Base-by-base conservation (phyloP, 2,329 filamentous ascomycete species). In the Calonectria ilicicola region DNA sequence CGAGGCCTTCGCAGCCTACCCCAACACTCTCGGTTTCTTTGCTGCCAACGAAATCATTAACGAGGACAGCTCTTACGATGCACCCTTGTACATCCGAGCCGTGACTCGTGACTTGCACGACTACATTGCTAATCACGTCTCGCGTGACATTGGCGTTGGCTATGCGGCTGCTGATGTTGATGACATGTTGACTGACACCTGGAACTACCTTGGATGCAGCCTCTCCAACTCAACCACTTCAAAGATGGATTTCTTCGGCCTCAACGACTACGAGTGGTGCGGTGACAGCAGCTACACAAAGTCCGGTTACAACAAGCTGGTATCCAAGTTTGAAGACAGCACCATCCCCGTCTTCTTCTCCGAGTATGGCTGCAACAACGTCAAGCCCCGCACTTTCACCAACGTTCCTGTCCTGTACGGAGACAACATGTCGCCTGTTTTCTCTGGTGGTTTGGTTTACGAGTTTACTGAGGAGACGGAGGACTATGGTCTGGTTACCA, bases 181-280 rank as follows among this genome's bases (percentile, higher is more conserved):
- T 27, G 29, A 23, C 9, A 63, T 63, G 58, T 38, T 63, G 6
- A 21, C 23, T 3, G 58, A 63, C 58, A 46, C 58, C 15, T 63
- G 58, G 58, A 46, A 42, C 23, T 63, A 63, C 26, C 38, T 63
- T 19, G 58, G 58, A 44, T 63, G 58, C 40, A 63, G 17, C 3
- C 58, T 63, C 26, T 26, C 29, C 38, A 63, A 63, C 40, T 63
- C 58, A 19, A 63, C 58, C 27, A 21, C 23, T 0, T 63, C 58
- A 2, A 42, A 46, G 17, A 63, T 63, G 38, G 38, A 63, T 15
- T 63, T 63, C 26, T 63, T 63, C 19, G 58, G 58, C 2, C 40
- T 63, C 38, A 63, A 63, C 58, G 58, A 63, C 58, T 63, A 63
- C 9, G 58, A 63, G 26, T 63, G 58, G 58, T 63, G 58, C 58